Evolutionary conservation across 2,329 filamentous ascomycete species (phyloP), one percentile per base, ranked within the genome.

Genomic region (Phoma sp.): DNA sequence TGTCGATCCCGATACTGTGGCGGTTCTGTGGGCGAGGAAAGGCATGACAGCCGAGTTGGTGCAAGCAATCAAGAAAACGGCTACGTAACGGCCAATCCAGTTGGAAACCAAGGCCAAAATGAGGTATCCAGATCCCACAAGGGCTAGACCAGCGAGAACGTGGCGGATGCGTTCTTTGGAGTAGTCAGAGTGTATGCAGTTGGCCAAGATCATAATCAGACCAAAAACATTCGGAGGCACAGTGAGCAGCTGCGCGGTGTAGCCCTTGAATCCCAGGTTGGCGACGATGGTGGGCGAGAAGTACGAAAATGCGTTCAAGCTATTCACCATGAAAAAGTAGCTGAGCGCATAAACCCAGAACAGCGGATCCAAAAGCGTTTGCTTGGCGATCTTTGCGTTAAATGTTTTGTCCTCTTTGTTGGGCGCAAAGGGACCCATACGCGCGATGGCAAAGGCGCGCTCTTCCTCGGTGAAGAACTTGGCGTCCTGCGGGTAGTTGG

Each of bases 401-500:
- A 69, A 85, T 70, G 82, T 65, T 45, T 61, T 61, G 22, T 64
- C 64, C 35, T 73, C 60, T 1, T 75, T 74, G 50, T 77, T 74
- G 19, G 71, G 76, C 12, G 77, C 81, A 55, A 81, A 79, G 2
- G 73, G 63, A 10, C 67, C 64, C 56, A 95, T 80, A 2, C 91
- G 85, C 6, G 85, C 82, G 21, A 91, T 76, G 0, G 93, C 88
- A 4, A 90, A 84, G 6, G 79, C 80, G n/a, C 89, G 87, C 63
- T 95, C 90, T 7, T 84, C 81, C 0, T 84, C 81, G 0, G 84
- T 84, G 8, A 96, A 80, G 70, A 94, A 95, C 6, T 73, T 85
- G 17, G 90, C 90, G 40, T 89, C 81, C 56, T 89, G 87, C 0
- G 91, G 91, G 67, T 92, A 64, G 70, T 95, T 88, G 60, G 90